Conservation (phyloP, 1,284 basidiomycete genomes). For the Microbotryomycetes sp. region DNA sequence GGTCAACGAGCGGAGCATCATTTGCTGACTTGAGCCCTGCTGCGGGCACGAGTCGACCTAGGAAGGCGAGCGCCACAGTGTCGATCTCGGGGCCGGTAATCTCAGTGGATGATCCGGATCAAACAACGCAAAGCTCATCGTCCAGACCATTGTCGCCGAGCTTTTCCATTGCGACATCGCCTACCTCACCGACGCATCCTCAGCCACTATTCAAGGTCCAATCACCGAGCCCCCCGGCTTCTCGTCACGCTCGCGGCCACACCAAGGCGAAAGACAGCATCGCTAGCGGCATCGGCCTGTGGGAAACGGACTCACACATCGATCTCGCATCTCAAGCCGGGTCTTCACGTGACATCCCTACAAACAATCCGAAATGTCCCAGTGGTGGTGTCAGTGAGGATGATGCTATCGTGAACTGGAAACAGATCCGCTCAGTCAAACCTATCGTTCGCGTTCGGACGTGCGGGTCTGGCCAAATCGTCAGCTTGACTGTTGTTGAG, state of each 20-base stretch:
- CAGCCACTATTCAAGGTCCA: not conserved
- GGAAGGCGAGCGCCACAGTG: slow-evolving; percentile 29
- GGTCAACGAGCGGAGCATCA: too few species aligned
- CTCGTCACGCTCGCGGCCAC: not conserved
- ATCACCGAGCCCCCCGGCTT: not conserved
- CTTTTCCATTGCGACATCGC: slow-evolving; percentile 7
- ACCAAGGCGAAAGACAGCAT: slow-evolving; percentile 20
- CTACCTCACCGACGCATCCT: not conserved
- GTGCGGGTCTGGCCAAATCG: slow-evolving; percentile 10
- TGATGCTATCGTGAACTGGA: not conserved
- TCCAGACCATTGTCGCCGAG: not conserved
- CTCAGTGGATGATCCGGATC: not conserved
- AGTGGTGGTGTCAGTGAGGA: not conserved
- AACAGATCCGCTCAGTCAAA: not conserved
- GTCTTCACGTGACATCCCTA: not conserved
- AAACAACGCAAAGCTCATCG: not conserved
- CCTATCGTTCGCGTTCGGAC: slow-evolving; percentile 8
- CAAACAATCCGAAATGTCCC: not conserved
- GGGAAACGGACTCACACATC: slow-evolving; percentile 10
- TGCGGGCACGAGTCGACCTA: not conserved
- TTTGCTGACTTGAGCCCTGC: not conserved
- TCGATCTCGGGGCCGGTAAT: slow-evolving; percentile 12
- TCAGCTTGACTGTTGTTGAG: slow-evolving; percentile 2
- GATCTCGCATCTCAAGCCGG: not conserved
- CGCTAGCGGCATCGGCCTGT: slow-evolving; percentile 26